These are phyloP conservation scores for Neocucurbitaria cava DNA, from an alignment of 2,329 filamentous ascomycete species.

Conservation along the genomic window DNA sequence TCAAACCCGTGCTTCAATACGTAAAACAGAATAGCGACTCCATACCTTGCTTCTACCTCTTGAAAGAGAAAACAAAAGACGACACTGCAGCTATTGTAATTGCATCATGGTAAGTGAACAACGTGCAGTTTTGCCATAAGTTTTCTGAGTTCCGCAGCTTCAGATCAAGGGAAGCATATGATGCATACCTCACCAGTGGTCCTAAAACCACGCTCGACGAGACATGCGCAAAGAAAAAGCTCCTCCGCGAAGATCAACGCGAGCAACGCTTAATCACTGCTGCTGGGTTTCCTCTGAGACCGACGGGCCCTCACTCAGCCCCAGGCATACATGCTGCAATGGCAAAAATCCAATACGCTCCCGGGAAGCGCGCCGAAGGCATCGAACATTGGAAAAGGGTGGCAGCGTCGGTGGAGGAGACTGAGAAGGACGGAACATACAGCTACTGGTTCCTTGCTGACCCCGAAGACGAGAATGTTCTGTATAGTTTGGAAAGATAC, in stretches of 20 bases:
- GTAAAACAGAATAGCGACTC: background rate
- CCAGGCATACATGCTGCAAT: slow-evolving; percentile 16
- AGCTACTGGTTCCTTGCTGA: slow-evolving; percentile 25
- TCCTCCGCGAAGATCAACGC: background rate
- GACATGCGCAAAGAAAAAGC: background rate
- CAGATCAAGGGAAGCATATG: background rate
- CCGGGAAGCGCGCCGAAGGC: slow-evolving; percentile 20
- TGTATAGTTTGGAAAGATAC: slow-evolving; percentile 30
- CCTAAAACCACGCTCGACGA: background rate
- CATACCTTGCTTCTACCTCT: background rate
- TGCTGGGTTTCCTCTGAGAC: background rate
- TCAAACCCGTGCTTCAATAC: background rate
- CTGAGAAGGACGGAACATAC: slow-evolving; percentile 25
- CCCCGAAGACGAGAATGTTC: slow-evolving; percentile 15
- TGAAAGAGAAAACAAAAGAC: background rate
- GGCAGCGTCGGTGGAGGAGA: slow-evolving; percentile 20
- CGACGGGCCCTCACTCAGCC: slow-evolving; percentile 2
- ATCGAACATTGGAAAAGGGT: slow-evolving; percentile 29
- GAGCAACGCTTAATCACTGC: background rate
- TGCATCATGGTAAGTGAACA: background rate
- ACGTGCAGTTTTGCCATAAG: background rate
- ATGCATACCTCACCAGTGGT: background rate
- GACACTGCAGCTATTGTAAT: background rate
- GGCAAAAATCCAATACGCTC: slow-evolving; percentile 27
- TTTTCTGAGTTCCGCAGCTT: background rate